Base-by-base conservation (phyloP, 2,329 filamentous ascomycete genomes). In the Penicillium sp. region DNA sequence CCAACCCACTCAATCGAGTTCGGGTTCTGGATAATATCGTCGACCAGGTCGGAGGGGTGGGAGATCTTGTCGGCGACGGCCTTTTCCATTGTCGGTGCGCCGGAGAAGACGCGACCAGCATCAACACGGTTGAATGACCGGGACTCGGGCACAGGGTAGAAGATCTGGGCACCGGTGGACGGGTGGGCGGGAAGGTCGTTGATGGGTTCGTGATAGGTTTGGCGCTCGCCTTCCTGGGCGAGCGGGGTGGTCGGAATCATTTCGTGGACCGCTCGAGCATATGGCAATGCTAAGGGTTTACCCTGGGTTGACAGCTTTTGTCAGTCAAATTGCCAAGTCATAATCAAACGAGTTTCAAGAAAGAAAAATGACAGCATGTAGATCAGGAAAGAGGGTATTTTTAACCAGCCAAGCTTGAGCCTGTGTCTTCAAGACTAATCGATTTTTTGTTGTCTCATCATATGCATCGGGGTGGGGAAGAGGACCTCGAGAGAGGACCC, bases 391-490 rank as follows among this genome's bases (percentile, higher is more conserved):
- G 66, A 67, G 86, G 89, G 85, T 88, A 86, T 84, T 83, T 85
- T 70, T 75, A 77, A 76, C 69, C 78, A 97, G 75, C 87, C 72
- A 72, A 72, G 66, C 68, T 56, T 60, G 64, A 65, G 66, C 70
- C 75, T 81, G 77, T 87, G 93, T 98, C 93, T 96, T 97, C 84
- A 96, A 96, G 94, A 98, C 94, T 97, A 96, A 98, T 97, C 94
- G 94, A 86, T 85, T 87, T 88, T 86, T 85, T 81, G 76, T 84
- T 86, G 79, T 82, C 84, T 91, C 88, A 90, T 90, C 87, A 89
- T 81, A 63, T 67, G 58, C 56, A 50, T 53, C 50, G 47, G 62
- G 54, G 37, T 40, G 43, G 55, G 56, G 13, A 16, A 22, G 5
- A 5, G 19, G 37, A 18, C 43, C 22, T 46, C 43, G 16, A 44